Conservation (phyloP, 2,329 filamentous ascomycete genomes). For the Colletotrichum kahawae region DNA sequence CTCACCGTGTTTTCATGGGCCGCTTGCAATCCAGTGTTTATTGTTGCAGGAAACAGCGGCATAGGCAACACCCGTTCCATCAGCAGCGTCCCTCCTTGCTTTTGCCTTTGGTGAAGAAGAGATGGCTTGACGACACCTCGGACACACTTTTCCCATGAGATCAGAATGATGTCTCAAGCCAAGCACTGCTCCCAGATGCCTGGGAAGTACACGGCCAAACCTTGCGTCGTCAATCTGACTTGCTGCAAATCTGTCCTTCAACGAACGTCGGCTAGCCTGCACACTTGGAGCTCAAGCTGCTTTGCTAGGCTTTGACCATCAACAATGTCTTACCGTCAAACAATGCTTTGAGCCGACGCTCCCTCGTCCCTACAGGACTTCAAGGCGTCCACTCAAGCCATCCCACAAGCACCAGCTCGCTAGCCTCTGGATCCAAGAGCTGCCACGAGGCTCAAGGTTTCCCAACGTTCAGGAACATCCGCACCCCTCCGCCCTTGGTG, state of each 20-base stretch:
- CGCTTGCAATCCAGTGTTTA: neutral
- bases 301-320: neutral
- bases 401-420: neutral
- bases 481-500: neutral
- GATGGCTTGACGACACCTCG: neutral
- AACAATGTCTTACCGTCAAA: neutral
- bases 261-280: neutral
- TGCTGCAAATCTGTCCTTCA: neutral
- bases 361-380: neutral
- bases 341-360: neutral
- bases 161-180: conserved; percentile 18
- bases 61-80: neutral
- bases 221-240: neutral
- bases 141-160: neutral
- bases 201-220: neutral
- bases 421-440: neutral
- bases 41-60: conserved; percentile 10
- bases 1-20: neutral
- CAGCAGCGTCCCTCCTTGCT: conserved; percentile 10
- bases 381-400: neutral
- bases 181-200: neutral
- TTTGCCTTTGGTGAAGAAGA: neutral
- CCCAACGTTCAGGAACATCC: neutral
- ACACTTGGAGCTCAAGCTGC: neutral
- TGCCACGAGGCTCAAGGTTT: conserved; percentile 8